Conservation (phyloP, 331 rosid genomes). For the Quercus tomentella region DNA sequence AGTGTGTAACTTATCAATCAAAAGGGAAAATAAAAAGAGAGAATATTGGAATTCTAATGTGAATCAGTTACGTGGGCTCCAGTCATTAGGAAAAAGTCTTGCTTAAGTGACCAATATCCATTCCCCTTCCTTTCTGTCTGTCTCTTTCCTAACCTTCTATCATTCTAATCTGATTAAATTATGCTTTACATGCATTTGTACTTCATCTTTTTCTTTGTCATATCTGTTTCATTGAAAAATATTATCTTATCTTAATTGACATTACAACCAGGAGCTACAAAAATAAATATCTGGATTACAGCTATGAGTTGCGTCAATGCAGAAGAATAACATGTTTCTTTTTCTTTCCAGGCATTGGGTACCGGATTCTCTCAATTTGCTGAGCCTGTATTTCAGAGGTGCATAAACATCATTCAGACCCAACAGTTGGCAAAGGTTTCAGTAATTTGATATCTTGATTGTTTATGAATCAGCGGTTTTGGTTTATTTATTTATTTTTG, state of each 20-base stretch:
- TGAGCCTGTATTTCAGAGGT: slow-evolving; percentile 94
- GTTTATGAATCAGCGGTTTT: background rate
- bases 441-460: slow-evolving; percentile 8
- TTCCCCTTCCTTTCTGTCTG: background rate
- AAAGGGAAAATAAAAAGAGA: background rate
- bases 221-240: background rate
- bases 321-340: slow-evolving; percentile 6
- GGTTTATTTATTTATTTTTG: background rate
- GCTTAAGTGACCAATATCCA: background rate
- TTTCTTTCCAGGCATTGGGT: slow-evolving; percentile 77
- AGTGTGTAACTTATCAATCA: no score
- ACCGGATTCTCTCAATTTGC: slow-evolving; percentile 87
- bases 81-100: background rate
- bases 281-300: background rate
- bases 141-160: background rate
- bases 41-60: background rate
- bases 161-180: background rate
- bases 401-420: slow-evolving; percentile 87
- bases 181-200: background rate
- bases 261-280: background rate
- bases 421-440: slow-evolving; percentile 89
- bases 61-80: background rate
- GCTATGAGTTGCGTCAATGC: background rate
- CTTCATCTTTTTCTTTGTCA: background rate
- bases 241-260: background rate